Evolutionary conservation across 805 yeast species (phyloP).

Genomic region (Candida montana): DNA sequence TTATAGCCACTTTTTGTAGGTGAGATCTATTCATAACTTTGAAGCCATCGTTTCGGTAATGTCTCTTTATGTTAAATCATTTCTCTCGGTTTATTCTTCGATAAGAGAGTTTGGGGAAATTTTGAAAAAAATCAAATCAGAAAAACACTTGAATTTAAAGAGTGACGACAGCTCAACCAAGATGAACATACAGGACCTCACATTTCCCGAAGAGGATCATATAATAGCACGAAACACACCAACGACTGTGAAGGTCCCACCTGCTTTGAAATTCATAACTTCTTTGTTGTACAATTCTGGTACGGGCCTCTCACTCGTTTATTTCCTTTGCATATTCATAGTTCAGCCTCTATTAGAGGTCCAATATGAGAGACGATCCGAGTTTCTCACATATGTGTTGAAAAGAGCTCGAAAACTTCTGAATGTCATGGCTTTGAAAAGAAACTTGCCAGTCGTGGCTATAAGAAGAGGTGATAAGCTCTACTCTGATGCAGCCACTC

Average conservation of each 20-base stretch:
- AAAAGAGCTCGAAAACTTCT: conserved; percentile 27
- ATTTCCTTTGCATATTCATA: conserved; percentile 28
- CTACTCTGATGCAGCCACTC: conserved; percentile 32
- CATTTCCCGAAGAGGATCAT: conserved; percentile 20
- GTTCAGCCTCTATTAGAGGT: conserved; percentile 37
- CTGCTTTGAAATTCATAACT: conserved; percentile 21
- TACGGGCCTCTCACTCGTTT: conserved; percentile 26
- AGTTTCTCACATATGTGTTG: conserved; percentile 27
- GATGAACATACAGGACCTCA: conserved; percentile 10
- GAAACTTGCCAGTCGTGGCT: conserved; percentile 36
- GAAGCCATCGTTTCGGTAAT: too few species aligned
- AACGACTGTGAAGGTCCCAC: conserved; percentile 14
- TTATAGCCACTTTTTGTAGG: too few species aligned
- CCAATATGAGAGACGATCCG: conserved; percentile 35
- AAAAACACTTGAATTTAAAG: too few species aligned
- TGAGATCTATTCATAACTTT: too few species aligned
- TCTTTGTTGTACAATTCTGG: conserved; percentile 33
- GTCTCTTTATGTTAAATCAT: too few species aligned
- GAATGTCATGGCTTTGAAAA: conserved; percentile 21
- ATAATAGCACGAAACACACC: conserved; percentile 2
- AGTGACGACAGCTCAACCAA: too few species aligned
- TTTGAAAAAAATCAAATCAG: neutral
- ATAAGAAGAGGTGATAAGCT: conserved; percentile 35
- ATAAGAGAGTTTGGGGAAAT: conserved; percentile 1
- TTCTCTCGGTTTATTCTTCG: too few species aligned